Conservation (phyloP, 2,329 filamentous ascomycete genomes). For the Elsinoe fawcettii region DNA sequence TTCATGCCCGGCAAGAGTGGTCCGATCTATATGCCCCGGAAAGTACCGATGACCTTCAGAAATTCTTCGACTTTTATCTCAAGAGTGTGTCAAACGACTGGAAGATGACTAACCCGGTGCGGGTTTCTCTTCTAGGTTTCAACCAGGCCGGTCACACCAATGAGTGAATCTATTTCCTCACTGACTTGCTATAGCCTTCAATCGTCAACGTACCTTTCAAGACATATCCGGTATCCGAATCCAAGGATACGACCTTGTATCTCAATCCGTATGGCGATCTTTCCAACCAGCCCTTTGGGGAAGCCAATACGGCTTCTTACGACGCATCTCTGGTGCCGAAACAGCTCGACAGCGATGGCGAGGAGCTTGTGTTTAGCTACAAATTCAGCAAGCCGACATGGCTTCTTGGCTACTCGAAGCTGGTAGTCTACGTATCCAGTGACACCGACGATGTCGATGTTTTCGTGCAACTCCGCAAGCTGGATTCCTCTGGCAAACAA, state of each 20-base stretch:
- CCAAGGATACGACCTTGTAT: constrained; percentile 9
- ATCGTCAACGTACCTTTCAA: too few species aligned
- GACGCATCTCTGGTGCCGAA: too few species aligned
- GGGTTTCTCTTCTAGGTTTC: constrained; percentile 34
- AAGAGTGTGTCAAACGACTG: constrained; percentile 38
- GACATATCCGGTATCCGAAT: not conserved
- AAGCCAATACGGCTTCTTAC: too few species aligned
- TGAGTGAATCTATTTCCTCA: too few species aligned
- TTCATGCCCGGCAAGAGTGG: constrained; percentile 37
- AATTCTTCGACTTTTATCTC: constrained; percentile 41
- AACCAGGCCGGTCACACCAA: too few species aligned
- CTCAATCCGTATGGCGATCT: not conserved
- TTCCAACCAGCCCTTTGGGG: too few species aligned
- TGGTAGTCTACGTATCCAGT: constrained; percentile 38
- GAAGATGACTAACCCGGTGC: constrained; percentile 39
- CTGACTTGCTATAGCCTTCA: too few species aligned
- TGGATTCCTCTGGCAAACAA: constrained; percentile 36
- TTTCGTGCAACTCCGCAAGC: constrained; percentile 40
- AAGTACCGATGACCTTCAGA: constrained; percentile 30
- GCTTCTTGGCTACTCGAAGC: constrained; percentile 40
- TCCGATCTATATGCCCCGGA: constrained; percentile 34
- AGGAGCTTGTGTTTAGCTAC: constrained; percentile 35
- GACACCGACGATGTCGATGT: constrained; percentile 40
- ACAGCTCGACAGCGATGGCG: too few species aligned
- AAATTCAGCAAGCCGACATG: constrained; percentile 33